Base-by-base conservation (phyloP, 805 yeast genomes). In the Yamadazyma nakazawae region DNA sequence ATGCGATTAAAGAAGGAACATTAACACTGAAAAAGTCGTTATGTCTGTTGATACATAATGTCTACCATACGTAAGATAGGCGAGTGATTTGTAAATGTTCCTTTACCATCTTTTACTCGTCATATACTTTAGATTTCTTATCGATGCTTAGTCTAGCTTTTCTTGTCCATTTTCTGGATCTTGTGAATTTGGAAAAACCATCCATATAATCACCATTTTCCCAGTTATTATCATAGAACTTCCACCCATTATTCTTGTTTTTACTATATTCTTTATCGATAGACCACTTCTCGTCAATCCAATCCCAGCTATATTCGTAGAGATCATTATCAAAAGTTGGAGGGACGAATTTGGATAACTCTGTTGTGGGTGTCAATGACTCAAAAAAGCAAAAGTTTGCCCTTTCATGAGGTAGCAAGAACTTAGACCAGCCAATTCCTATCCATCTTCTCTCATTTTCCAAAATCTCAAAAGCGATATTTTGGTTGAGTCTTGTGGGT, bases 361-460 rank as follows among this genome's bases (percentile, higher is more conserved):
- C 62, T 40, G 19, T 64, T 50, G 47, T 61, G 52, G 59, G 51
- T 11, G 50, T 46, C 51, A 61, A 53, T 34, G 72, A 63, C 12
- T 68, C 59, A 24, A 64, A 74, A 48, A 70, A 72, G 36, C 83
- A 78, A 53, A 64, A 81, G 16, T 69, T 64, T 0, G 78, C 55
- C 21, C 85, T 54, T 50, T 81, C 86, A 46, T 70, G 66, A 2
- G 85, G 85, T 3, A 80, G 54, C 32, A 80, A 57, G 14, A 66
- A 62, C 41, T 70, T 68, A 34, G 75, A 61, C 85, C 85, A 81
- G 6, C 85, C 87, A 14, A 81, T 49, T 0, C 82, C 85, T 2
- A 81, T 31, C 84, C 85, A 80, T 40, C 85, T 63, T 53, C 88
- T 66, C 57, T 82, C 81, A 53, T 81, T 77, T 54, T 82, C 83